Conservation (phyloP, 176 grass and related monocot species). For the Carex kokanica region DNA sequence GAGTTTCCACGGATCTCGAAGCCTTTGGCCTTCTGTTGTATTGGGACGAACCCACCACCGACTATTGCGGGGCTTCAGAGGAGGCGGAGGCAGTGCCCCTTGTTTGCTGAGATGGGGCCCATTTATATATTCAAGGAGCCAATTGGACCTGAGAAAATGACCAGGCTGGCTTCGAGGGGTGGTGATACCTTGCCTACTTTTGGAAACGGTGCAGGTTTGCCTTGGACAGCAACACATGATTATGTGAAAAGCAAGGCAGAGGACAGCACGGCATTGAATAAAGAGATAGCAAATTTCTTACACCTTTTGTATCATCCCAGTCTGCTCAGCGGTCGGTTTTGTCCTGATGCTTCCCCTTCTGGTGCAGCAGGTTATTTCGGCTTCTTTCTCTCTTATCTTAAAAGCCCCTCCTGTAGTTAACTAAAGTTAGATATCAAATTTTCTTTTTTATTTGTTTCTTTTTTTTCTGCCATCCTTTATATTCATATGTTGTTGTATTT, state of each 20-base stretch:
- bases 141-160: slow-evolving; percentile 80
- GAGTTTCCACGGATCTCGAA: slow-evolving; percentile 97
- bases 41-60: slow-evolving; percentile 93
- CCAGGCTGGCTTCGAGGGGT: slow-evolving; percentile 54
- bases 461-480: slow-evolving; percentile 3
- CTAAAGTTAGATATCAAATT: neutral
- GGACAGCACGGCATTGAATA: slow-evolving; percentile 55
- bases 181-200: slow-evolving; percentile 83
- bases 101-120: slow-evolving; percentile 98
- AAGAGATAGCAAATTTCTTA: slow-evolving; percentile 59
- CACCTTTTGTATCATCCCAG: slow-evolving; percentile 95
- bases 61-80: slow-evolving; percentile 93
- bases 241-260: slow-evolving; percentile 59
- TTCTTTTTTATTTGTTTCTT: slow-evolving; percentile 12
- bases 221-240: slow-evolving; percentile 68
- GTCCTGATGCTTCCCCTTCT: slow-evolving; percentile 94
- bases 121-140: slow-evolving; percentile 97
- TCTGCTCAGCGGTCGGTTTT: slow-evolving; percentile 76
- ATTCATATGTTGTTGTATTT: neutral
- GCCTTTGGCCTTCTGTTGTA: slow-evolving; percentile 80
- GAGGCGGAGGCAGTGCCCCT: slow-evolving; percentile 70
- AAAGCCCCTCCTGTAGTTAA: neutral
- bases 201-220: slow-evolving; percentile 89
- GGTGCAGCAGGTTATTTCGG: slow-evolving; percentile 73
- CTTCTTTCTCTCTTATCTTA: neutral